phyloP scores from a whole-genome alignment of 2,329 filamentous ascomycete species.

The Aplosporella prunicola region DNA sequence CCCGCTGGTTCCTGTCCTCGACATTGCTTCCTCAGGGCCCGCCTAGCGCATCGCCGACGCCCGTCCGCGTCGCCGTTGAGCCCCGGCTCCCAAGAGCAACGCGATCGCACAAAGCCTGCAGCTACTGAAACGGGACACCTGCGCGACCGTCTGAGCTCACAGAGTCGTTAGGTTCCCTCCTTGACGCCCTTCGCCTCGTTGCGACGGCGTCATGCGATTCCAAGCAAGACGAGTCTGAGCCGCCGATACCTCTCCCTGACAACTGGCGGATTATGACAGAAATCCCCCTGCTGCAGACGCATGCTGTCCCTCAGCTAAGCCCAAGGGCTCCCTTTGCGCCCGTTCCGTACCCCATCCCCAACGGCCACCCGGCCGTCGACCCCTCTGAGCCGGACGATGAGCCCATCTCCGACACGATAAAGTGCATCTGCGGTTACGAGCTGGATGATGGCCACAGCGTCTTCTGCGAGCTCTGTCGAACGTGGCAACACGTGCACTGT shows the following conservation, averaged over 20 bases:
- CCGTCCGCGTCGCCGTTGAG: too few species aligned
- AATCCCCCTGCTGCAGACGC: conserved; percentile 31
- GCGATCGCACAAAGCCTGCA: conserved; percentile 8
- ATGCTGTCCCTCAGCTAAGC: conserved; percentile 35
- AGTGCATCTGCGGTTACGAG: conserved; percentile 88
- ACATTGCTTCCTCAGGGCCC: too few species aligned
- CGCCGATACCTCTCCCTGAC: conserved; percentile 15
- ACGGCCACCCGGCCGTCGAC: conserved; percentile 27
- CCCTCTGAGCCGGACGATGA: conserved; percentile 39
- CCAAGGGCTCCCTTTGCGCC: conserved; percentile 22
- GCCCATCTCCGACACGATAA: conserved; percentile 87
- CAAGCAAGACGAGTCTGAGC: conserved; percentile 28
- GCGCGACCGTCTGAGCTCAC: conserved; percentile 5
- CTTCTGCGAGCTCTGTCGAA: conserved; percentile 89
- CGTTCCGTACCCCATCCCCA: conserved; percentile 25
- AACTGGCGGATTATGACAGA: conserved; percentile 28
- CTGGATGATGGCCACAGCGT: conserved; percentile 98
- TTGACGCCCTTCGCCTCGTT: conserved; percentile 13
- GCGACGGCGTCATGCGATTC: conserved; percentile 34
- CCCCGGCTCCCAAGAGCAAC: too few species aligned
- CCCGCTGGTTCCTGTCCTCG: neutral
- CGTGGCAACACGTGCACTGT: conserved; percentile 97
- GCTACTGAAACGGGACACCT: neutral
- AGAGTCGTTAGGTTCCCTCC: conserved; percentile 3
- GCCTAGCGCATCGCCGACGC: too few species aligned